Conservation (phyloP, 441 rosid genomes). For the Gossypium aridum region DNA sequence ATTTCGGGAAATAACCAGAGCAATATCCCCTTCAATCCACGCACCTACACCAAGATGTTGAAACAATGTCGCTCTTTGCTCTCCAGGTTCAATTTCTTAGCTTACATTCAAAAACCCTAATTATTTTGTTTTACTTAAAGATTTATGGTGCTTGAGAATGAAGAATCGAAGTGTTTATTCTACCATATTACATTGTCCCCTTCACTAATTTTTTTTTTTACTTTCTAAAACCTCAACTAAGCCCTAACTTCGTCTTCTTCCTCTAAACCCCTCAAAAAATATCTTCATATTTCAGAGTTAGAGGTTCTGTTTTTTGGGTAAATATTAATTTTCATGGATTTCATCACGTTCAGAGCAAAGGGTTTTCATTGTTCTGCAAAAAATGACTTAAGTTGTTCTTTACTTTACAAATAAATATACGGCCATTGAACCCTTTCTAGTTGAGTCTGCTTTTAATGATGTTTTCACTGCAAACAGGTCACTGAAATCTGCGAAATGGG, state of each 20-base stretch:
- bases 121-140: background rate
- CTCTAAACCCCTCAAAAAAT: background rate
- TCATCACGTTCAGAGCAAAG: background rate
- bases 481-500: slow-evolving; percentile 22
- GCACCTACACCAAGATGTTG: slow-evolving; percentile 29
- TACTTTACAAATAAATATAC: background rate
- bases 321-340: background rate
- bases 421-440: background rate
- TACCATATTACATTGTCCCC: background rate
- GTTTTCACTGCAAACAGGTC: slow-evolving; percentile 31
- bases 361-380: background rate
- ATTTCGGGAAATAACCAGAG: background rate
- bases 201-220: background rate
- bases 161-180: background rate
- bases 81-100: slow-evolving; percentile 27
- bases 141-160: background rate
- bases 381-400: background rate
- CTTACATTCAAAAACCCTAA: background rate
- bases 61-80: slow-evolving; percentile 35
- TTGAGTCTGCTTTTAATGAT: background rate
- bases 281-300: background rate
- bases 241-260: background rate
- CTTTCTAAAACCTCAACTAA: background rate
- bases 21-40: background rate
- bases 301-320: background rate